phyloP scores from a whole-genome alignment of 208 protist genomes.

The Blechomonas ayalai region DNA sequence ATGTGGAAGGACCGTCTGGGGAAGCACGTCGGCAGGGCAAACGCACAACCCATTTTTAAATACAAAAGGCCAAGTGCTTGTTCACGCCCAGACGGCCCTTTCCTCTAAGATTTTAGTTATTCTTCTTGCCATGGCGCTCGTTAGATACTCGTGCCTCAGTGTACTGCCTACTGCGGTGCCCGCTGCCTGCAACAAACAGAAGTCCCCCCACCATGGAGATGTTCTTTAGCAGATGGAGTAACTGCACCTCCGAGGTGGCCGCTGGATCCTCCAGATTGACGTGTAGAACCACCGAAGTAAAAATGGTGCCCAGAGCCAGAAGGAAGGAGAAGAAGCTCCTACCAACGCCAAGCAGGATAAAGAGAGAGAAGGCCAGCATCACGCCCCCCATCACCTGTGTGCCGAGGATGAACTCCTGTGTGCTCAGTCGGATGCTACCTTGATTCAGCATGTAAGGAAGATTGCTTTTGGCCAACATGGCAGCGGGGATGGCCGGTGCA shows the following conservation, averaged over 20 bases:
- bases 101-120: constrained; percentile 10
- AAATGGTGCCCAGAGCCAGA: constrained; percentile 33
- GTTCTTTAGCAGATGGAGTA: constrained; percentile 51
- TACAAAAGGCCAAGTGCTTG: no score
- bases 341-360: constrained; percentile 73
- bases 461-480: constrained; percentile 56
- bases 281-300: constrained; percentile 54
- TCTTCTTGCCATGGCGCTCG: constrained; percentile 34
- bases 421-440: constrained; percentile 10
- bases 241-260: constrained; percentile 18
- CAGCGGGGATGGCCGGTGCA: constrained; percentile 26
- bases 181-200: constrained; percentile 62
- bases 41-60: no score
- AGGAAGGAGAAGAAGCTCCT: constrained; percentile 74
- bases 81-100: no score
- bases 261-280: constrained; percentile 37
- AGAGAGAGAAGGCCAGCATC: constrained; percentile 63
- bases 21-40: no score
- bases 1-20: no score
- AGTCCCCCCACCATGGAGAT: constrained; percentile 52
- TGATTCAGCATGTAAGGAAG: constrained; percentile 39
- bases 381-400: constrained; percentile 48
- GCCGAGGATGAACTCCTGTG: constrained; percentile 36
- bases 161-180: constrained; percentile 34
- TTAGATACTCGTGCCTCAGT: constrained; percentile 9